Evolutionary conservation across 116 monocot genomes (phyloP).

Genomic region (Papilionanthe hybrid): DNA sequence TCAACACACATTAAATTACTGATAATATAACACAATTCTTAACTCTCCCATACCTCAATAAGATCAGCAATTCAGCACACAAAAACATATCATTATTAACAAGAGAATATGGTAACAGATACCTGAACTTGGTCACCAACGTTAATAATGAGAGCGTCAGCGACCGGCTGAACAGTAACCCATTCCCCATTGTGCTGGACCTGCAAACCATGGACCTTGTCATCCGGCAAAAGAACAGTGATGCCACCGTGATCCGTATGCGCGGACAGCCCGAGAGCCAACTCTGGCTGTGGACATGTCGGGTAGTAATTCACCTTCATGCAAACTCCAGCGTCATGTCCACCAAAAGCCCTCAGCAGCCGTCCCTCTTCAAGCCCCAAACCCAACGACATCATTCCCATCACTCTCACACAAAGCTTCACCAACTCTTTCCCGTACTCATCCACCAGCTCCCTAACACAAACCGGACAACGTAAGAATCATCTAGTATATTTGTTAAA

Average conservation of each 20-base stretch:
- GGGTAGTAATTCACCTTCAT: conserved; percentile 48
- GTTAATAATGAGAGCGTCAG: conserved; percentile 33
- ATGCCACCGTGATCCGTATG: conserved; percentile 50
- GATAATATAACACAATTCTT: too few species aligned
- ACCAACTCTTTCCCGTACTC: background rate
- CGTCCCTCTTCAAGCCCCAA: background rate
- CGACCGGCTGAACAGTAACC: conserved; percentile 32
- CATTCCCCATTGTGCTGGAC: conserved; percentile 21
- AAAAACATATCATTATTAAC: too few species aligned
- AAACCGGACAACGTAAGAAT: background rate
- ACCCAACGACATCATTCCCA: background rate
- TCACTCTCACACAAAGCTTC: background rate
- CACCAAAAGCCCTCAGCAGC: background rate
- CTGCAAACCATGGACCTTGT: conserved; percentile 42
- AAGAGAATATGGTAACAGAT: background rate
- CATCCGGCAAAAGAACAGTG: conserved; percentile 36
- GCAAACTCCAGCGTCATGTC: background rate
- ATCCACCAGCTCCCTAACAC: background rate
- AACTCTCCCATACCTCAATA: too few species aligned
- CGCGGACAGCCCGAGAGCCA: conserved; percentile 46
- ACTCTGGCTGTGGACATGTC: conserved; percentile 52
- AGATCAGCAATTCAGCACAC: too few species aligned
- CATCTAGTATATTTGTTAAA: background rate
- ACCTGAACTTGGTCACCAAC: conserved; percentile 59
- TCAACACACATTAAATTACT: too few species aligned